Base-by-base conservation (phyloP, 345 rosid genomes). In the Eutrema heterophyllum region DNA sequence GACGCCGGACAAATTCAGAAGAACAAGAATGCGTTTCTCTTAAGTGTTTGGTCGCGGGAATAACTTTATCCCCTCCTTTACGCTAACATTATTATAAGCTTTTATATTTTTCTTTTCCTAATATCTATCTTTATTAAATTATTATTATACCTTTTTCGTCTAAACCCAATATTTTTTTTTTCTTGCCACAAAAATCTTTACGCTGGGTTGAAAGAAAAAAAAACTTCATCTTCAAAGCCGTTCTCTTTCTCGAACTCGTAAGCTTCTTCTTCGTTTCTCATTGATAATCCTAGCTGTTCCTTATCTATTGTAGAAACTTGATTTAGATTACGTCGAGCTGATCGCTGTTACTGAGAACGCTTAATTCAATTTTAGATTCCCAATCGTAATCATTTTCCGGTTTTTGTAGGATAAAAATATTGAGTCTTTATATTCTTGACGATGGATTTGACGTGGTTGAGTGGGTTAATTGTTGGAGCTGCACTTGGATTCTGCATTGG, bases 401-500 rank as follows among this genome's bases (percentile, higher is more conserved):
- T 32, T 56, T 27, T 6, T 49, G 48, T 68, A 67, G 70, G 29
- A 18, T 67, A 48, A 15, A 15, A 16, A 13, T 9, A 52, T 57
- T 36, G 61, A 13, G 35, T 29, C 1, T 64, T 5, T 29, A 32
- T 32, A 33, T 26, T 24, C 33, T 70, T 57, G 46, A 33, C 40
- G 72, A 89, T 90, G 97, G 97, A 85, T 81, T 79, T 86, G 49
- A 78, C 89, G 44, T 95, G 93, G 97, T 81, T 95, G 50, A 83
- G 95, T 74, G 83, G 96, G 73, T 79, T 95, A 33, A 72, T 95
- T 71, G 79, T 92, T 49, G 98, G 96, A 67, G 94, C 97, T 10
- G 96, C 89, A 24, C 75, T 95, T 67, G 99, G 99, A 52, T 92
- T 83, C 80, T 92, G 85, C 80, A 83, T 90, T 33, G 97, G 97